Conservation (phyloP, 345 rosid species). For the Eucalyptus decipiens region DNA sequence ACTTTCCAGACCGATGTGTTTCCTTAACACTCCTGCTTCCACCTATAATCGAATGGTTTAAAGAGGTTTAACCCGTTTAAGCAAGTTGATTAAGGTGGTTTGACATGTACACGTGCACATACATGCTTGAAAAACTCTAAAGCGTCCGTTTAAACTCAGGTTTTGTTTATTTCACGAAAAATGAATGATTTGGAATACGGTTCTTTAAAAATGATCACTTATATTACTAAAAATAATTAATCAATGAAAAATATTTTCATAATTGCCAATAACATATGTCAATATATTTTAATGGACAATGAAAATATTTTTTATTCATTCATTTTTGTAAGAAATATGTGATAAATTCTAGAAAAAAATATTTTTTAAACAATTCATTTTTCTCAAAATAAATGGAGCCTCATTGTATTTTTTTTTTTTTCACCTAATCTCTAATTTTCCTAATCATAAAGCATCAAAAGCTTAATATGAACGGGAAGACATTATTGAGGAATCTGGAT, state of each 20-base stretch:
- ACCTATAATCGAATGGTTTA: background rate
- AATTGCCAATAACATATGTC: too few species aligned
- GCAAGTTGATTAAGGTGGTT: background rate
- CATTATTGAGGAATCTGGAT: background rate
- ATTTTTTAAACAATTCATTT: background rate
- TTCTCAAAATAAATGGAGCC: background rate
- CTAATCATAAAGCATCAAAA: background rate
- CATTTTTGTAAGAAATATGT: too few species aligned
- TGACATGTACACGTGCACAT: background rate
- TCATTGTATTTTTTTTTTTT: background rate
- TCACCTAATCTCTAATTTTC: background rate
- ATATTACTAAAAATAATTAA: too few species aligned
- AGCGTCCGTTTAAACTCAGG: accelerated
- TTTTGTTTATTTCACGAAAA: too few species aligned
- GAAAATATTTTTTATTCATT: too few species aligned
- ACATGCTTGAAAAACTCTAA: background rate
- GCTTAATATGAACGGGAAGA: background rate
- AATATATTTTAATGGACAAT: too few species aligned
- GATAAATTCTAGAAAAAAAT: too few species aligned
- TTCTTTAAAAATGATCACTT: background rate
- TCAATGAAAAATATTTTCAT: too few species aligned
- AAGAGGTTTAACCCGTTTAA: background rate
- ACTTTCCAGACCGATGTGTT: background rate
- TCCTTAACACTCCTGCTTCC: background rate
- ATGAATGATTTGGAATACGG: too few species aligned